phyloP scores from a whole-genome alignment of 73 alveolate genomes.

The Paramecium sexaurelia region DNA sequence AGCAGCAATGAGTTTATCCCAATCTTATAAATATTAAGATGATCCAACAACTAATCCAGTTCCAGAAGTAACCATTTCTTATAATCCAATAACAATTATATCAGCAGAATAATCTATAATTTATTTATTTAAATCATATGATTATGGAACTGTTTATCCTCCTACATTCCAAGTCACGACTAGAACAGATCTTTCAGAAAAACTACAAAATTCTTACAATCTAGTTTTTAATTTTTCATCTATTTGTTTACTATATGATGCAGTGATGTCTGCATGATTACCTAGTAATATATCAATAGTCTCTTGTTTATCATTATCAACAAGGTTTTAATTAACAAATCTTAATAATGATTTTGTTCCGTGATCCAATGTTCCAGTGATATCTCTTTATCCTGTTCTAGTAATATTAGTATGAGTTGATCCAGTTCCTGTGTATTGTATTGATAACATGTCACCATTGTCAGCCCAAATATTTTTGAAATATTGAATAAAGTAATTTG shows the following conservation, averaged over 20 bases:
- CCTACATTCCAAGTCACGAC: slow-evolving; percentile 50
- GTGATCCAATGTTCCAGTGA: slow-evolving; percentile 84
- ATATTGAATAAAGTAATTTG: slow-evolving; percentile 76
- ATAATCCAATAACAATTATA: slow-evolving; percentile 22
- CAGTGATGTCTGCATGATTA: slow-evolving; percentile 36
- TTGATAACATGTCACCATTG: slow-evolving; percentile 88
- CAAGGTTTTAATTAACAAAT: slow-evolving; percentile 85
- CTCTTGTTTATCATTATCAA: slow-evolving; percentile 87
- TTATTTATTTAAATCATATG: slow-evolving; percentile 34
- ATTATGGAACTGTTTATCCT: background rate
- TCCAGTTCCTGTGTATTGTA: slow-evolving; percentile 96
- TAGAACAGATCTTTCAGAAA: slow-evolving; percentile 32
- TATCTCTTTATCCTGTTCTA: slow-evolving; percentile 93
- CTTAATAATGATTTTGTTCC: slow-evolving; percentile 86
- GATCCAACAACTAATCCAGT: slow-evolving; percentile 20
- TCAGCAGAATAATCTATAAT: slow-evolving; percentile 3
- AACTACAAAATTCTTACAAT: background rate
- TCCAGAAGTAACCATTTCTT: slow-evolving; percentile 31
- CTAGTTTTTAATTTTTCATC: background rate
- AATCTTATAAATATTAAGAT: background rate
- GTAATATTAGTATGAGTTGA: slow-evolving; percentile 96
- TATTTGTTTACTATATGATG: background rate
- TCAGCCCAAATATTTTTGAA: slow-evolving; percentile 91
- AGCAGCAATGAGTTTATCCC: background rate
- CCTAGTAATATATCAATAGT: slow-evolving; percentile 68